phyloP scores from a whole-genome alignment of 805 yeast species.

The Suhomyces sp. region DNA sequence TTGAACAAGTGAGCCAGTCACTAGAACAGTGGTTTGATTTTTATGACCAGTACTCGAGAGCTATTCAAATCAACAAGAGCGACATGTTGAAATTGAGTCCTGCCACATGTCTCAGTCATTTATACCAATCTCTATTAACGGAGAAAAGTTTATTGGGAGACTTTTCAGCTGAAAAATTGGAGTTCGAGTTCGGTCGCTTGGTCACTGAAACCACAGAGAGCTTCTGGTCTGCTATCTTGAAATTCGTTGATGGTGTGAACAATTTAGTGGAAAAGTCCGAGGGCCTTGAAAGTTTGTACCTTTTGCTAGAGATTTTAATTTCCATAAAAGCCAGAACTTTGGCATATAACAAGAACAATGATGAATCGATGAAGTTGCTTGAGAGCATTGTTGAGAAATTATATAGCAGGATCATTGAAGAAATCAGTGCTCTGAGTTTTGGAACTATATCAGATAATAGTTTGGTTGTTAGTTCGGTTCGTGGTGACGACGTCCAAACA shows the following conservation, averaged over 20 bases:
- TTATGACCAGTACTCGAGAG: slow-evolving; percentile 1
- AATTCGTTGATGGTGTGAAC: neutral
- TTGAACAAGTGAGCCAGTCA: neutral
- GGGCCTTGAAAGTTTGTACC: slow-evolving; percentile 11
- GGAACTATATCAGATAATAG: neutral
- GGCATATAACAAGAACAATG: neutral
- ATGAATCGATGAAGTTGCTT: neutral
- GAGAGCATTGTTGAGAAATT: neutral
- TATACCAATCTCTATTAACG: neutral
- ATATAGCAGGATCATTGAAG: neutral
- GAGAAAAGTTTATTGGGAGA: slow-evolving; percentile 12
- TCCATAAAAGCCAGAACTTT: slow-evolving; percentile 1
- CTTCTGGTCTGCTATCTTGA: slow-evolving; percentile 10
- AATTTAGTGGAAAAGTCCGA: neutral
- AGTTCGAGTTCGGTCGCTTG: slow-evolving; percentile 13
- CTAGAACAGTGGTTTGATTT: slow-evolving; percentile 9
- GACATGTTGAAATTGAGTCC: slow-evolving; percentile 3
- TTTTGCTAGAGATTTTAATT: slow-evolving; percentile 11
- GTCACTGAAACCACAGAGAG: slow-evolving; percentile 4
- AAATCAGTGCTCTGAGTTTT: neutral
- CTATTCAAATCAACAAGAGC: neutral
- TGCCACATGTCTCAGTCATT: slow-evolving; percentile 6
- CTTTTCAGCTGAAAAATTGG: slow-evolving; percentile 14
- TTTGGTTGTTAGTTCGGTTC: neutral
- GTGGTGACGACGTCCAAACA: neutral